These are phyloP conservation scores for Nigrospora osmanthi DNA, from an alignment of 2,329 filamentous ascomycete species.

Conservation along the genomic window DNA sequence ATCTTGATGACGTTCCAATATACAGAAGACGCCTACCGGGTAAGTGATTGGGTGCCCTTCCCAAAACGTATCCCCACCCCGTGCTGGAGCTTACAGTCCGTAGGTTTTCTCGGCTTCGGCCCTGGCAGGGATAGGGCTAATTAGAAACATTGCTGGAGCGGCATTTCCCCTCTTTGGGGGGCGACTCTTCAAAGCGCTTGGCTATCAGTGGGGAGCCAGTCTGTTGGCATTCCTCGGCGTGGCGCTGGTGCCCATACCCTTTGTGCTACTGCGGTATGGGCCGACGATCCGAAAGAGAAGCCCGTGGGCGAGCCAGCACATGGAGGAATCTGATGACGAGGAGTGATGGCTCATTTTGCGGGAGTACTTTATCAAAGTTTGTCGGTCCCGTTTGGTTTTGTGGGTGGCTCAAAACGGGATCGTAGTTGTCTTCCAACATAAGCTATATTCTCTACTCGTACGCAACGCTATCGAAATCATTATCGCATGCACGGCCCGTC, in stretches of 20 bases:
- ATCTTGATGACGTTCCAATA: conserved; percentile 41
- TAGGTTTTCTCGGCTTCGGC: conserved; percentile 30
- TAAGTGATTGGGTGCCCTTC: background rate
- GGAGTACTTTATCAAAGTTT: too few relatives aligned
- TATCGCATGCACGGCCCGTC: too few relatives aligned
- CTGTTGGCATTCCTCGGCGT: conserved; percentile 25
- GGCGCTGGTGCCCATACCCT: conserved; percentile 23
- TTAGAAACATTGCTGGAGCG: conserved; percentile 28
- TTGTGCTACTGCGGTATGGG: conserved; percentile 16
- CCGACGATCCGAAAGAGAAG: conserved; percentile 14
- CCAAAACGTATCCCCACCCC: too few relatives aligned
- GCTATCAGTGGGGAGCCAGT: conserved; percentile 26
- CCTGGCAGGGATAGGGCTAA: conserved; percentile 29
- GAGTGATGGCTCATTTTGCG: background rate
- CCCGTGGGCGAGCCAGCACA: conserved; percentile 16
- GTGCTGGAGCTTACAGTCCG: background rate
- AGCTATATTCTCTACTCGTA: too few relatives aligned
- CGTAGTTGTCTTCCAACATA: too few relatives aligned
- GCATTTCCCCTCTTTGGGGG: conserved; percentile 28
- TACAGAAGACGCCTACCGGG: conserved; percentile 36
- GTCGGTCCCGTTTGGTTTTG: too few relatives aligned
- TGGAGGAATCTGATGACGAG: conserved; percentile 7
- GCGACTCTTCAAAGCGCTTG: conserved; percentile 23
- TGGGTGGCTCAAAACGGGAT: too few relatives aligned
- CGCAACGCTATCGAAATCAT: too few relatives aligned